Evolutionary conservation across 2,329 filamentous ascomycete genomes (phyloP).

Genomic region (Fusarium xylarioides): DNA sequence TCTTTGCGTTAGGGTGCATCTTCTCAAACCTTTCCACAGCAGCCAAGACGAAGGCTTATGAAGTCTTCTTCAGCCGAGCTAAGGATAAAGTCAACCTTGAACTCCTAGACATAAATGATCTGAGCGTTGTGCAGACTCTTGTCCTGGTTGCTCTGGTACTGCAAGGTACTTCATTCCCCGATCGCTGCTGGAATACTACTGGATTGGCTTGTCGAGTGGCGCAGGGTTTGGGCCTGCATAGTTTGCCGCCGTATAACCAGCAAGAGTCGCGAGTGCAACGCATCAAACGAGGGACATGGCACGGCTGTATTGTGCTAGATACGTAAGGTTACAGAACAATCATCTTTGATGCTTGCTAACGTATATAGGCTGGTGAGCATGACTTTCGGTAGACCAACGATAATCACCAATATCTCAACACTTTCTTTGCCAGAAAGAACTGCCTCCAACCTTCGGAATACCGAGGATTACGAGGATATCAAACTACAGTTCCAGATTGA

Average conservation of each 20-base stretch:
- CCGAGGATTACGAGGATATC: fast-evolving
- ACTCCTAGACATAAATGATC: not conserved
- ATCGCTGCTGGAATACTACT: not conserved
- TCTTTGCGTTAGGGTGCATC: not conserved
- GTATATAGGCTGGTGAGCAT: not conserved
- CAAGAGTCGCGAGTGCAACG: not conserved
- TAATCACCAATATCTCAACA: not conserved
- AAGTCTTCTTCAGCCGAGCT: not conserved
- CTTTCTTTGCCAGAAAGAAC: not conserved
- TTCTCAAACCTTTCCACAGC: not conserved
- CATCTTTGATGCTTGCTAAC: not conserved
- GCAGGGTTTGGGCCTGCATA: not conserved
- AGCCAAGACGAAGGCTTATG: not conserved
- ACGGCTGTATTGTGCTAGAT: not conserved
- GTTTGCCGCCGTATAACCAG: not conserved
- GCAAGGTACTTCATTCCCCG: not conserved
- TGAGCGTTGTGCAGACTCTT: not conserved
- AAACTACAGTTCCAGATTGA: not conserved
- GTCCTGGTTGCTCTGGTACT: fast-evolving
- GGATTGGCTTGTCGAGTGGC: not conserved
- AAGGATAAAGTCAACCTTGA: not conserved
- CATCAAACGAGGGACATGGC: not conserved
- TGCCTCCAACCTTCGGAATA: not conserved
- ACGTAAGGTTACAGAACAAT: not conserved
- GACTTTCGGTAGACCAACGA: not conserved